Base-by-base conservation (phyloP, 805 yeast genomes). In the Suhomyces xylopsoci region DNA sequence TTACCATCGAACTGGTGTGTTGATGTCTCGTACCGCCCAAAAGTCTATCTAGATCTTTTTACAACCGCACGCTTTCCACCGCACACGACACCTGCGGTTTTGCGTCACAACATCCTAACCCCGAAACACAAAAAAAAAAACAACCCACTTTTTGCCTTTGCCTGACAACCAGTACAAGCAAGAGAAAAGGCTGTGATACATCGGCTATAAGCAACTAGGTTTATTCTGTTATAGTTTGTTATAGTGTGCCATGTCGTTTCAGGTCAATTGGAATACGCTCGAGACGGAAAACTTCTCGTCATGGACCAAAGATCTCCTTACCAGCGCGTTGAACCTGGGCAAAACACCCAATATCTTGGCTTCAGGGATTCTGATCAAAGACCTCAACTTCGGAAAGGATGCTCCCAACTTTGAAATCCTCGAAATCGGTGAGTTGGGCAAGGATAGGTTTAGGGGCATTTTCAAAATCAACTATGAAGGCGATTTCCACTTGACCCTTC, bases 361-460 rank as follows among this genome's bases (percentile, higher is more conserved):
- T 24, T 86, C 88, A 17, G 81, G 79, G 47, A 88, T 88, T 55
- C 72, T 73, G 38, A 89, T 88, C 47, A 79, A 82, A 51, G 90
- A 87, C 56, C 76, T 88, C 38, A 79, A 84, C 60, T 85, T 89
- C 71, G 96, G 96, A 8, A 78, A 83, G 46, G 76, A 80, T 25
- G 84, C 94, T 1, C 96, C 96, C 1, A 74, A 78, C 51, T 82
- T 88, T 55, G 96, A 88, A 67, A 85, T 89, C 36, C 71, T 88
- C 54, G 96, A 88, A 62, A 85, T 88, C 57, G 96, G 96, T 5
- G 96, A 89, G 64, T 68, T 89, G 32, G 94, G 84, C 6, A 76
- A 74, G 25, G 94, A 88, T 67, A 70, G 88, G 55, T 89, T 88
- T 62, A 75, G 94, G 53, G 96, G 96, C 1, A 89, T 88, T 19